Evolutionary conservation across 768 basidiomycete genomes (phyloP), one percentile per base, ranked within the genome.

Genomic region (Termitomyces sp.): DNA sequence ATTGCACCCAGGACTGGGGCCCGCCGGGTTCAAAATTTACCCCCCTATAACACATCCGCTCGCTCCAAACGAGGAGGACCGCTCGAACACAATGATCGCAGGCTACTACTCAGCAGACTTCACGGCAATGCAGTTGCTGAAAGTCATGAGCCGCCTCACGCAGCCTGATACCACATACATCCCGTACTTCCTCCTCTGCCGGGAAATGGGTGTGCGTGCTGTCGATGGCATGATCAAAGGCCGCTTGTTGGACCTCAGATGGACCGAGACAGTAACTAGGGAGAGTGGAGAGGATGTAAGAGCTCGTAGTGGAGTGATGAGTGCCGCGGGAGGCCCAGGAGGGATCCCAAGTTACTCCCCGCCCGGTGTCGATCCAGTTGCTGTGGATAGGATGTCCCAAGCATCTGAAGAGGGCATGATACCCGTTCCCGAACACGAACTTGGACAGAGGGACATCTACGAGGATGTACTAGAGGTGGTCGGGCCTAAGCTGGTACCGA

Each of bases 151-250:
- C 66, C 83, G 90, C 54, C 79, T 94, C 60, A 85, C 87, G 34
- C 84, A 86, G 65, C 81, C 82, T 0, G 83, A 83, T 48, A 81
- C 84, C 54, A 81, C 77, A 11, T 85, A 87, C 63, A 77, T 94
- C 54, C 83, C 89, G 2, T 94, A 94, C 71, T 94, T 94, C 72
- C 76, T 87, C 63, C 80, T 94, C 14, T 94, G 91, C 67, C 81
- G 90, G 45, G 91, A 94, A 71, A 74, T 94, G n/a, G 92, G 92
- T 3, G 90, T 90, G 50, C 80, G 85, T 9, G 89, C 89, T 5
- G 89, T 94, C 8, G 92, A 94, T 69, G 91, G 89, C 32, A 89
- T 94, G 90, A 83, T 94, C 51, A 86, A 86, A 62, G 89, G 86
- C 1, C 81, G 86, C 56, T 84, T 94, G 54, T 72, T 92, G 57